These are phyloP conservation scores for Colletotrichum cuscutae DNA, from an alignment of 2,329 filamentous ascomycete genomes.

Conservation along the genomic window DNA sequence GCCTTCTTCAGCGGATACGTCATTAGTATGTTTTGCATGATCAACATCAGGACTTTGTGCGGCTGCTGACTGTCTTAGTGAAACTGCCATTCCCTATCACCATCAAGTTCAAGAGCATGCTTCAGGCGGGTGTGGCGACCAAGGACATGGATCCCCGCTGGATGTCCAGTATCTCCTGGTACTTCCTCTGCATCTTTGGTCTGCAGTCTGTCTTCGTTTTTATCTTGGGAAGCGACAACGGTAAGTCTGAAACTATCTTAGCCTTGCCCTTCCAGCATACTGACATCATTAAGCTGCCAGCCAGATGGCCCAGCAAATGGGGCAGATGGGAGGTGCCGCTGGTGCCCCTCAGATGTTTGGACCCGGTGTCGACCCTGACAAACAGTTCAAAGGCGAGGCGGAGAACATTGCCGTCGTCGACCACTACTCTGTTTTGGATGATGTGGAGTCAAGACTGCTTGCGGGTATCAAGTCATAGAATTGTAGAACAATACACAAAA, in stretches of 20 bases:
- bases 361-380: conserved; percentile 93
- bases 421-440: conserved; percentile 90
- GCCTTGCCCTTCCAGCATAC: conserved; percentile 19
- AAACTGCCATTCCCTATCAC: conserved; percentile 98
- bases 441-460: conserved; percentile 86
- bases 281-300: conserved; percentile 76
- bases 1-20: conserved; percentile 99
- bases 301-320: conserved; percentile 92
- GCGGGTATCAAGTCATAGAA: conserved; percentile 57
- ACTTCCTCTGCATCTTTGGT: conserved; percentile 97
- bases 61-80: conserved; percentile 63
- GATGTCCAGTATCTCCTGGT: conserved; percentile 99
- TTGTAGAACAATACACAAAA: conserved; percentile 28
- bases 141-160: conserved; percentile 96
- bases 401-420: conserved; percentile 97
- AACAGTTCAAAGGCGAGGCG: conserved; percentile 90
- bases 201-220: conserved; percentile 98
- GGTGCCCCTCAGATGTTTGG: conserved; percentile 78
- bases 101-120: conserved; percentile 99
- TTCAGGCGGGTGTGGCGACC: conserved; percentile 96
- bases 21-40: conserved; percentile 71
- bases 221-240: conserved; percentile 93
- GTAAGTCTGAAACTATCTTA: conserved; percentile 61
- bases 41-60: not conserved
- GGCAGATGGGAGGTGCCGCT: conserved; percentile 76